Evolutionary conservation across 805 yeast species (phyloP), one percentile per base, ranked within the genome.

Genomic region (Yamadazyma paraphyllophila): DNA sequence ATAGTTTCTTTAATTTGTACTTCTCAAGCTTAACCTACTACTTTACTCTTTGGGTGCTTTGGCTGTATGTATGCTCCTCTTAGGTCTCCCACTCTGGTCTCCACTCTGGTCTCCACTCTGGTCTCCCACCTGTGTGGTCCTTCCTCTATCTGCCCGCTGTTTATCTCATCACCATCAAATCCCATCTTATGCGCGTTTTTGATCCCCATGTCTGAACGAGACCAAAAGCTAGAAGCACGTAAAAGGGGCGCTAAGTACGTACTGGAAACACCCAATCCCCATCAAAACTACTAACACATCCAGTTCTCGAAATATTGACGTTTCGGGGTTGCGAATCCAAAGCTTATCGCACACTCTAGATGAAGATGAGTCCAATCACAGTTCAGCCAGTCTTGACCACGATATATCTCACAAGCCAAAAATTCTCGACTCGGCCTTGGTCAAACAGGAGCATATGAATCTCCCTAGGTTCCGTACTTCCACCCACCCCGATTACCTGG

Each of bases 221-320:
- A 41, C 34, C 56, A 57, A 51, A 51, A 55, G 46, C 48, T 58
- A 24, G 66, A 69, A 47, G 57, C 70, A 33, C 58, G 76, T 29
- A 54, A 63, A 24, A 57, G 75, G 39, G 76, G 76, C 17, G 63
- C 74, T 16, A 75, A 71, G 75, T 69, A 71, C 54, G 76, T 67
- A 20, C 6, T 6, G 6, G 6, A 20, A 20, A 20, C 24, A 20
- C 32, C 7, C 25, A n/a, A 14, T 33, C 8, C 16, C 26, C 20
- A n/a, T 24, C 17, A 30, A 14, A 14, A 12, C 9, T 6, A n/a
- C 40, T 37, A 37, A 37, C 24, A 20, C 40, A 9, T 27, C 16
- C 37, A 49, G 55, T 24, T 30, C 44, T 14, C 47, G 55, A 4
- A 45, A 44, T 43, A 50, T 51, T 9, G 45, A 47, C 7, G 51